A percentile compares a stretch with the other conserved stretches of the same genome.
These are phyloP conservation scores for Mariannaea sp. DNA, from an alignment of 2,329 filamentous ascomycete genomes.

Conservation along the genomic window DNA sequence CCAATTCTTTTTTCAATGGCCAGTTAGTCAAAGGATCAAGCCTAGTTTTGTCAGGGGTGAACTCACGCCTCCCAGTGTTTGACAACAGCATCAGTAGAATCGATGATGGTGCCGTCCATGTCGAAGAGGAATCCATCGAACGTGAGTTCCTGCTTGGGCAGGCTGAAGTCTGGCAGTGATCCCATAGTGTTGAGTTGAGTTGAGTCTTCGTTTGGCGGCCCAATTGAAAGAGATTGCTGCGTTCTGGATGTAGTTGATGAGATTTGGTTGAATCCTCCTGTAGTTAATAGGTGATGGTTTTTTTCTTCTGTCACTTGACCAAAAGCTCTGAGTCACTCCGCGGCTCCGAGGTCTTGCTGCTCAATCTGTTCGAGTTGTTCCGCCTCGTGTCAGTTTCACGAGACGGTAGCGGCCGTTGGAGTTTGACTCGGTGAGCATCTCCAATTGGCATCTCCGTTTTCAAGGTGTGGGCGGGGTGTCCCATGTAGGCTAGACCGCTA, in stretches of 20 bases:
- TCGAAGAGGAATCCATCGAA: constrained; percentile 69
- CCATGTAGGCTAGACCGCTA: constrained; percentile 20
- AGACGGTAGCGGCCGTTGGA: constrained; percentile 10
- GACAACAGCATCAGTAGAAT: constrained; percentile 75
- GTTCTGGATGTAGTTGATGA: too few species aligned
- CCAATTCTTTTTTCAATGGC: constrained; percentile 70
- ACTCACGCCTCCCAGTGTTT: constrained; percentile 76
- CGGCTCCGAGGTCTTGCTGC: background rate
- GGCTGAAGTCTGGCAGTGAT: constrained; percentile 46
- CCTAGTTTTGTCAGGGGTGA: background rate
- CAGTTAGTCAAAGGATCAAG: constrained; percentile 1
- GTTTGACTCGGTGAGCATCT: background rate
- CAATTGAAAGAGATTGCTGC: too few species aligned
- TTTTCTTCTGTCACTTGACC: background rate
- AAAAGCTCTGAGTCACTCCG: constrained; percentile 1
- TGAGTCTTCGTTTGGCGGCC: background rate
- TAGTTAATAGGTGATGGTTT: background rate
- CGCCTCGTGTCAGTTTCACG: constrained; percentile 4
- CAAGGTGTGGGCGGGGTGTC: constrained; percentile 19
- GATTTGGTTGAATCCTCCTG: background rate
- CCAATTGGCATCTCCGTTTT: constrained; percentile 14
- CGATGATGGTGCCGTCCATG: constrained; percentile 84
- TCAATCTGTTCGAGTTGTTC: background rate
- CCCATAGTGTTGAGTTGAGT: constrained; percentile 37
- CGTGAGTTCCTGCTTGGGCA: constrained; percentile 51